Percentiles rank a stretch among this genome's conserved stretches.
phyloP scores from a whole-genome alignment of 148 eudicot species.

The Suaeda aralocaspica region DNA sequence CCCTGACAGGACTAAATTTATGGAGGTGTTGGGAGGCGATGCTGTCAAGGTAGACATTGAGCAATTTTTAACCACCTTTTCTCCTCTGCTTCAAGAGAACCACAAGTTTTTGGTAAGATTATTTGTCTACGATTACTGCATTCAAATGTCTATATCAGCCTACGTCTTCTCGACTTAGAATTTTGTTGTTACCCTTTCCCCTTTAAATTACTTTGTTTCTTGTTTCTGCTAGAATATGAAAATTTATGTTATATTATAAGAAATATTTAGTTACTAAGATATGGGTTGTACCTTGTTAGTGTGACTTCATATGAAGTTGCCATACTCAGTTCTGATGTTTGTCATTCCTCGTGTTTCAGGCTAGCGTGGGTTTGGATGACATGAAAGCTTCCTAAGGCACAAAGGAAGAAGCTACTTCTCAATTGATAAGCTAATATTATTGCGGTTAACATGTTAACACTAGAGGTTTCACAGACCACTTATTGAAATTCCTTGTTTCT shows the following conservation, averaged over 20 bases:
- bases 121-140: neutral
- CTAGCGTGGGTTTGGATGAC: constrained; percentile 55
- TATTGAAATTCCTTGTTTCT: constrained; percentile 9
- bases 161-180: neutral
- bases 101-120: constrained; percentile 72
- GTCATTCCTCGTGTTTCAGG: constrained; percentile 37
- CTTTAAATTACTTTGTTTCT: neutral
- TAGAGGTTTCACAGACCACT: neutral
- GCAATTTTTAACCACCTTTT: constrained; percentile 52
- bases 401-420: neutral
- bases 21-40: constrained; percentile 65
- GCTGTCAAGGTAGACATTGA: constrained; percentile 54
- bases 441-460: neutral
- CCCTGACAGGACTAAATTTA: constrained; percentile 81
- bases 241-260: too few species aligned
- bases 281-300: neutral
- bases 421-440: constrained; percentile 5
- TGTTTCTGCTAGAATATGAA: too few species aligned
- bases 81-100: constrained; percentile 57
- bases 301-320: neutral
- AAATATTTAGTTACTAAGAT: neutral
- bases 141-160: neutral
- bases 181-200: too few species aligned
- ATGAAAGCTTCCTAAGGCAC: constrained; percentile 43
- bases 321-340: neutral